Base-by-base conservation (phyloP, 805 yeast species). In the Candida sakaeoensis region DNA sequence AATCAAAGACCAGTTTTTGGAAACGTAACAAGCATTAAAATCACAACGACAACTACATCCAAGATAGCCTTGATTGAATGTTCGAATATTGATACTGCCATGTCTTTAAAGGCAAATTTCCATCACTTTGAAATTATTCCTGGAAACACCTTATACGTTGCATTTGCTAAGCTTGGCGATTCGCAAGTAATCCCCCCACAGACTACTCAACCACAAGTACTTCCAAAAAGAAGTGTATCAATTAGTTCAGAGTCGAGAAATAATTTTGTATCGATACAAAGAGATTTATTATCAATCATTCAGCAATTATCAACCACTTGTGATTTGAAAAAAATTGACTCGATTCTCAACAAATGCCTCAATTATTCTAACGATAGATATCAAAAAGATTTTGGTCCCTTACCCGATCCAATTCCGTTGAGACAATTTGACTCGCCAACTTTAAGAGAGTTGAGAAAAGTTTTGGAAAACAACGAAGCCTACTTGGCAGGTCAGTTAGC, bases 401-500 rank as follows among this genome's bases (percentile, higher is more conserved):
- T 86, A 21, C 95, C 96, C 0, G 89, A 82, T 40, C 82, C 90
- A 22, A 63, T 75, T 17, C 64, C 79, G 2, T 67, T 75, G 19
- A 77, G 95, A 46, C 81, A 78, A 40, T 89, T 85, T 61, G 96
- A 89, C 59, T 85, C 96, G 0, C 91, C 96, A 4, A 85, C 80
- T 47, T 68, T 91, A 41, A 72, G 98, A 40, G 99, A 93, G 53
- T 72, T 89, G 42, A 74, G 98, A 42, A 90, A 91, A 58, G 44
- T 51, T 8, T 60, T 69, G 41, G 74, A 69, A 36, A 58, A 50
- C 41, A 60, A 54, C 40, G 73, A 65, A 40, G 38, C 34, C 15
- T 33, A 24, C 7, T 18, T 5, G 24, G 14, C 22, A 31, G 40
- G 22, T 8, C 17, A 34, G 14, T 29, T n/a, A n/a, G n/a, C 19